Evolutionary conservation across 2,329 filamentous ascomycete species (phyloP), one percentile per base, ranked within the genome.

Genomic region (Alternaria tenuissima): DNA sequence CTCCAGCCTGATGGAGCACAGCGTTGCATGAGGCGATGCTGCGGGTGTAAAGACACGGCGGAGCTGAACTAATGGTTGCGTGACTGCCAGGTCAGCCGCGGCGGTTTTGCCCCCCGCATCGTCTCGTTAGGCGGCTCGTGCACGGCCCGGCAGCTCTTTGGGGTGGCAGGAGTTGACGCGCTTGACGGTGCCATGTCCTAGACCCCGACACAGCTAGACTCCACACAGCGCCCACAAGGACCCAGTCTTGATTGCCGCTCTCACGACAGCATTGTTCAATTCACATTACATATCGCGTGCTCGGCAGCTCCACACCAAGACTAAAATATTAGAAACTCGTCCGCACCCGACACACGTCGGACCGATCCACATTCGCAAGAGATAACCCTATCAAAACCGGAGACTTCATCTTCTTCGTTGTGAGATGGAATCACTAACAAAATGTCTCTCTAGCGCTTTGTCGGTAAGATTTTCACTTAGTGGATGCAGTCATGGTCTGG

Each of bases 211-310:
- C 57, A 55, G 46, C 46, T 26, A 36, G 32, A 12, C 32, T 22
- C 2, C 22, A 34, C 32, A 3, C 46, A 24, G 11, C 46, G 20
- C 46, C 30, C 46, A 49, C 46, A 49, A 26, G 22, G 38, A 16
- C 57, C 49, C 18, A 30, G 36, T n/a, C 51, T 20, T 59, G 38
- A 32, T 52, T 43, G 46, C 39, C 52, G 32, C 38, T 12, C 52
- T 46, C 46, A 39, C 44, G 38, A 55, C 38, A 46, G 38, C 43
- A 26, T 36, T 28, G 28, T 38, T 26, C 0, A 36, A 38, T 41
- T 43, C 44, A 44, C 43, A 53, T 26, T 58, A 42, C 43, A 55
- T 41, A 44, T 59, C 49, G 57, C 52, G 57, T 54, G 38, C 57
- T 55, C 36, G 39, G 36, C 28, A 53, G 47, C 39, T 48, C 46